Conservation (phyloP, 768 basidiomycete genomes). For the Austroboletus festivus region DNA sequence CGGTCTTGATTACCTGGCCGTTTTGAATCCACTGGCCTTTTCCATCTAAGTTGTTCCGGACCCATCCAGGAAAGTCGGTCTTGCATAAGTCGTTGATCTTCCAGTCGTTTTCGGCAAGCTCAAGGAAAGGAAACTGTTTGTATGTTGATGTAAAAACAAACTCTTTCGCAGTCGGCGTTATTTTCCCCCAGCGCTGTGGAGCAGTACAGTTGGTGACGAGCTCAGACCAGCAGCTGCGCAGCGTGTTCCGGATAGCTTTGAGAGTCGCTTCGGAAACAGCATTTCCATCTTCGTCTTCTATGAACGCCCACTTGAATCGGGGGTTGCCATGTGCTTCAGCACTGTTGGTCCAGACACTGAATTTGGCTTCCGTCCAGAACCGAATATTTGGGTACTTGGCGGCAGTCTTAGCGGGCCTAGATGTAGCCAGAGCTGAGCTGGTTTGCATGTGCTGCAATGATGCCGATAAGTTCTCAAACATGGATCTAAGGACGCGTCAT, state of each 20-base stretch:
- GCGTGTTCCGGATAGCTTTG: neutral
- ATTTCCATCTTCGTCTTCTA: neutral
- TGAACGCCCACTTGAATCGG: neutral
- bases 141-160: neutral
- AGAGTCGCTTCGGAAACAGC: neutral
- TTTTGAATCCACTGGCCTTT: too few species aligned
- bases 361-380: neutral
- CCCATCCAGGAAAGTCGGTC: neutral
- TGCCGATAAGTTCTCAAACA: too few species aligned
- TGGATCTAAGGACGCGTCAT: too few species aligned
- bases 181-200: conserved; percentile 8
- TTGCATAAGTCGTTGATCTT: neutral
- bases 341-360: neutral
- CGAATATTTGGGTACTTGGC: neutral
- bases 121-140: neutral
- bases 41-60: neutral
- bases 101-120: conserved; percentile 1
- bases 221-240: neutral
- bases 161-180: neutral
- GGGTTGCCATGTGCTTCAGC: neutral
- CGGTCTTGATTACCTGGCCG: too few species aligned
- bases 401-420: too few species aligned
- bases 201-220: neutral
- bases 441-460: too few species aligned
- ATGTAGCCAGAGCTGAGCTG: too few species aligned